phyloP scores from a whole-genome alignment of 495 filamentous ascomycete species.

The Penicillium bovifimosum region DNA sequence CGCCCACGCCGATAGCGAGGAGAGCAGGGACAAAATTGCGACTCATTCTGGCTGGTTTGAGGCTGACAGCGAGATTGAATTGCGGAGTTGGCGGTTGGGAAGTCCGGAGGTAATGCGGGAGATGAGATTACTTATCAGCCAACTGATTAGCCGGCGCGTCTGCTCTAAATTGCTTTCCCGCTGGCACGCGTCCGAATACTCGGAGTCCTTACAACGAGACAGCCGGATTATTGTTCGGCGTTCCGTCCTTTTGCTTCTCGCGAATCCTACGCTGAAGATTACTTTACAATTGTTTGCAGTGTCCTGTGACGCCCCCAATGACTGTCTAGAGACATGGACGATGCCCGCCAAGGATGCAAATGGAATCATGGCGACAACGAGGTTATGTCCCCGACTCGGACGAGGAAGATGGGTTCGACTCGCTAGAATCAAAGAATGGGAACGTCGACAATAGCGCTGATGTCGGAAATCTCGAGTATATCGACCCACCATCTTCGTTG shows the following conservation, averaged over 20 bases:
- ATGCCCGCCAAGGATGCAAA: conserved; percentile 39
- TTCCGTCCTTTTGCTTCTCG: neutral
- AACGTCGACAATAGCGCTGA: conserved; percentile 6
- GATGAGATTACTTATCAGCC: conserved; percentile 7
- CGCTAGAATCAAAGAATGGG: conserved; percentile 22
- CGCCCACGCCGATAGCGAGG: conserved; percentile 37
- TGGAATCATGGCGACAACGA: conserved; percentile 58
- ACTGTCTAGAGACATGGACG: conserved; percentile 37
- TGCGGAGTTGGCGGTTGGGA: conserved; percentile 3
- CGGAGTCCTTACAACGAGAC: neutral
- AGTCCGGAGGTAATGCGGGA: conserved; percentile 6
- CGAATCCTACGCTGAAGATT: neutral
- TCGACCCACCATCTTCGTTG: conserved; percentile 9
- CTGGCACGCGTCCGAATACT: conserved; percentile 32
- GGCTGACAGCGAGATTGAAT: neutral
- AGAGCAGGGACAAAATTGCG: conserved; percentile 37
- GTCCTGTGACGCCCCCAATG: conserved; percentile 20
- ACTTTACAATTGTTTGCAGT: neutral
- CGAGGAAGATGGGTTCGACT: conserved; percentile 49
- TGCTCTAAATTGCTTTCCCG: conserved; percentile 11
- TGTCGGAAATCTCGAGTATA: conserved; percentile 13
- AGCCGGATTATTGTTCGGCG: neutral
- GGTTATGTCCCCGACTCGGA: conserved; percentile 62
- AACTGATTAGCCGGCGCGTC: conserved; percentile 9
- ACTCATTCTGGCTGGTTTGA: conserved; percentile 27